Percentiles rank a stretch among this genome's conserved stretches.
Conservation (phyloP, 345 rosid genomes). For the Pseudoturritis turrita region DNA sequence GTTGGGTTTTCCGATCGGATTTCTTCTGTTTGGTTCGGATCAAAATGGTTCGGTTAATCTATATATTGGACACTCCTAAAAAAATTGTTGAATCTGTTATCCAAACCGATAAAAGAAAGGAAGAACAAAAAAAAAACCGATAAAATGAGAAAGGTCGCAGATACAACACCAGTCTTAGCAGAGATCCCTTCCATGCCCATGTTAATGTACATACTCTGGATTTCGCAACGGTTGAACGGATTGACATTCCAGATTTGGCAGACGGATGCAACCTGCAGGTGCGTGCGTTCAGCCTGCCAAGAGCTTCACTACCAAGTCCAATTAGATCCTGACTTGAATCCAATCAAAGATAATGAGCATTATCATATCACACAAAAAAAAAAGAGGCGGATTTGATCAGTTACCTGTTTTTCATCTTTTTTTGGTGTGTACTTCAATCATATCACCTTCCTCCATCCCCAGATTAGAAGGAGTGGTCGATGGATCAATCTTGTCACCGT, state of each 20-base stretch:
- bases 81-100: background rate
- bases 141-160: constrained; percentile 13
- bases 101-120: background rate
- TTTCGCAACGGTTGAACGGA: background rate
- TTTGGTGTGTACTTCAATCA: constrained; percentile 69
- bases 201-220: constrained; percentile 19
- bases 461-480: constrained; percentile 64
- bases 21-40: background rate
- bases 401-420: constrained; percentile 40
- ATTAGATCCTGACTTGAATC: background rate
- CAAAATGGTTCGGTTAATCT: constrained; percentile 3
- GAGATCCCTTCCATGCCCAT: constrained; percentile 7
- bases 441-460: constrained; percentile 91
- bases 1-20: background rate
- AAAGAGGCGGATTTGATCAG: background rate
- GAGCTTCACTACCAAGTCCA: background rate
- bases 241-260: constrained; percentile 5
- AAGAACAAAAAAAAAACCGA: background rate
- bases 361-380: background rate
- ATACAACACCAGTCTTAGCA: constrained; percentile 18
- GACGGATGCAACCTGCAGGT: background rate
- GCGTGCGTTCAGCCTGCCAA: background rate
- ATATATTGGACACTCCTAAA: constrained; percentile 1
- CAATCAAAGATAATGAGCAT: background rate
- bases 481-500: constrained; percentile 72